phyloP scores from a whole-genome alignment of 352 stramenopile genomes.

The Phytophthora syringae region DNA sequence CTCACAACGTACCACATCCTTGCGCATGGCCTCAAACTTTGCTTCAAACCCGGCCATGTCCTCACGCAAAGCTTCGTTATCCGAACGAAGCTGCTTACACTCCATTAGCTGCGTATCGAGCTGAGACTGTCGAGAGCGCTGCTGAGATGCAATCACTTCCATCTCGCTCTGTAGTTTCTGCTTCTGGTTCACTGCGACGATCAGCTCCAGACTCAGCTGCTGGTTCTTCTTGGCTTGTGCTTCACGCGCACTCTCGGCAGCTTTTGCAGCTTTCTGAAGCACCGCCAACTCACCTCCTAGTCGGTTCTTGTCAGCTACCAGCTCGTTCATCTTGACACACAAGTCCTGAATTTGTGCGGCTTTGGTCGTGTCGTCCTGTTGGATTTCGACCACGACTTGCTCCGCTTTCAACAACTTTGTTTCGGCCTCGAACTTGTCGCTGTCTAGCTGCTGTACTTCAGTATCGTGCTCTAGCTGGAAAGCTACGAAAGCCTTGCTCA shows the following conservation, averaged over 20 bases:
- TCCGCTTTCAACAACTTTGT: slow-evolving; percentile 69
- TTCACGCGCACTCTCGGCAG: slow-evolving; percentile 36
- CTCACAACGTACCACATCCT: slow-evolving; percentile 51
- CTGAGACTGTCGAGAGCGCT: slow-evolving; percentile 23
- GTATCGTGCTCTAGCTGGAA: slow-evolving; percentile 62
- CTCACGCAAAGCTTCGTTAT: slow-evolving; percentile 31
- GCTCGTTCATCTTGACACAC: slow-evolving; percentile 59
- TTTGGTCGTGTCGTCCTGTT: slow-evolving; percentile 71
- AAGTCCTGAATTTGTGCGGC: slow-evolving; percentile 71
- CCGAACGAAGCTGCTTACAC: slow-evolving; percentile 10
- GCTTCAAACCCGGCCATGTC: slow-evolving; percentile 19
- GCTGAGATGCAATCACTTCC: slow-evolving; percentile 32
- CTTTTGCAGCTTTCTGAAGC: slow-evolving; percentile 40
- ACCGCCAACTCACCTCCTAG: slow-evolving; percentile 39
- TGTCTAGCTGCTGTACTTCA: slow-evolving; percentile 45
- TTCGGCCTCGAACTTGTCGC: slow-evolving; percentile 70
- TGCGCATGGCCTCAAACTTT: slow-evolving; percentile 43
- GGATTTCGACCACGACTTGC: slow-evolving; percentile 68
- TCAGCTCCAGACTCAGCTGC: slow-evolving; percentile 71
- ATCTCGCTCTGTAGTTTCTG: slow-evolving; percentile 46
- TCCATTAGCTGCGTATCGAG: slow-evolving; percentile 20
- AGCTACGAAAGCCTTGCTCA: slow-evolving; percentile 73
- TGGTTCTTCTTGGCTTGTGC: slow-evolving; percentile 68
- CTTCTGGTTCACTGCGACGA: slow-evolving; percentile 76
- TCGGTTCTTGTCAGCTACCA: slow-evolving; percentile 51